These are phyloP conservation scores for Hypomontagnella submonticulosa DNA, from an alignment of 495 filamentous ascomycete genomes.

Conservation along the genomic window DNA sequence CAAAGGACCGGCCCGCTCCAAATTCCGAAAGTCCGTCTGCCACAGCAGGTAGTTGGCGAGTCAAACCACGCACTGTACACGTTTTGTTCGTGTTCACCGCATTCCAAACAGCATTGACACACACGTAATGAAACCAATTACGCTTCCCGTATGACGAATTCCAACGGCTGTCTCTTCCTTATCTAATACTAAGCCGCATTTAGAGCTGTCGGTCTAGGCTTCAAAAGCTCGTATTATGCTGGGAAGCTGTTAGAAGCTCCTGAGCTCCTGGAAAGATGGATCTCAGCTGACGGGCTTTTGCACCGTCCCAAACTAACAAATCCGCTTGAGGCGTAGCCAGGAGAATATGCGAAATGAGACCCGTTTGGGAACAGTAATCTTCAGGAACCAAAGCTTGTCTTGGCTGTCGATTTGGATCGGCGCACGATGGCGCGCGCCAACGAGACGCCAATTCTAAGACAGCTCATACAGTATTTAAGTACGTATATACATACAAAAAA, in stretches of 20 bases:
- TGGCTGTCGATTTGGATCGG: slow-evolving; percentile 19
- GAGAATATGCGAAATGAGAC: slow-evolving; percentile 17
- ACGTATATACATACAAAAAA: no score
- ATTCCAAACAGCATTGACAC: not conserved
- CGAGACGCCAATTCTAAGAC: slow-evolving; percentile 20
- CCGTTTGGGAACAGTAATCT: slow-evolving; percentile 17
- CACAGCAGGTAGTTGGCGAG: slow-evolving; percentile 28
- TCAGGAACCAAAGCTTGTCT: slow-evolving; percentile 12
- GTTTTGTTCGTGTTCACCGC: not conserved
- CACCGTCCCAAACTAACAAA: slow-evolving; percentile 6
- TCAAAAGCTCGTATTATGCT: not conserved
- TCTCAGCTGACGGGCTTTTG: slow-evolving; percentile 23
- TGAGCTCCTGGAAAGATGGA: not conserved
- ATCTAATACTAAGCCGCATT: no score
- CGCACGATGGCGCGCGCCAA: slow-evolving; percentile 28
- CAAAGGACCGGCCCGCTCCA: slow-evolving; percentile 24
- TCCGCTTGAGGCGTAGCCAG: slow-evolving; percentile 4
- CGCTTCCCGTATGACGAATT: no score
- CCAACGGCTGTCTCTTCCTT: no score
- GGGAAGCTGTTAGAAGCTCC: not conserved
- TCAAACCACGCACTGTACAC: slow-evolving; percentile 9
- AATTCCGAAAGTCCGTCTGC: slow-evolving; percentile 20
- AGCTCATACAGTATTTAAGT: not conserved
- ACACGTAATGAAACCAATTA: not conserved
- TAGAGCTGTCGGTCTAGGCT: not conserved